Evolutionary conservation across 2,329 filamentous ascomycete species (phyloP), one percentile per base, ranked within the genome.

Genomic region (Knufia fluminis): DNA sequence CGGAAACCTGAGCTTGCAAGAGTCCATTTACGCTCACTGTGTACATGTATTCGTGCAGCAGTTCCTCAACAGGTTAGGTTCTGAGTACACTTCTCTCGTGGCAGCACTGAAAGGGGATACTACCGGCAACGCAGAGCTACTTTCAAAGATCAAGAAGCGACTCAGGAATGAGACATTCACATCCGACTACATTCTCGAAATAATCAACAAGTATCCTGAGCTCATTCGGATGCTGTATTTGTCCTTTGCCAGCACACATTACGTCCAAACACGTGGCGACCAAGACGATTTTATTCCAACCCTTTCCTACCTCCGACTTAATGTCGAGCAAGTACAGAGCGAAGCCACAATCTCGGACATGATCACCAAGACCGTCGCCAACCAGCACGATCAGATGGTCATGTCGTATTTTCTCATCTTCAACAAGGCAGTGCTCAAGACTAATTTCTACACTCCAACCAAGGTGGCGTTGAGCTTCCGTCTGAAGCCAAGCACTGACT

Each of bases 401-500:
- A 94, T 98, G 88, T 88, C 82, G 36, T 88, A 90, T 14, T 97
- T 98, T 79, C 82, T 88, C 49, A 83, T 92, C 54, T 98, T 98
- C 80, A 98, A 98, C 74, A 82, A 80, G 51, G 81, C 86, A 41
- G 83, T 97, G 40, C 76, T 97, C 58, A 98, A 97, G 79, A 98
- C 92, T 60, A 98, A 98, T 74, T 85, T 85, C 68, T 96, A 94
- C 75, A 98, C 92, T 0, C 92, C 92, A 0, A 98, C 92, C 56
- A 98, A 98, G 77, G 91, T 98, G 33, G 92, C 92, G 8, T 78
- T 98, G 59, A 95, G 89, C 72, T 98, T 98, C 80, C 86, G 92
- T 48, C 73, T 98, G 54, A 85, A 96, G 64, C 87, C 89, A 4
- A 77, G 72, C 35, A 64, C 68, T 2, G 63, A 68, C 53, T 98